phyloP scores from a whole-genome alignment of 2,329 filamentous ascomycete genomes.

The Chrysoporthe cubensis region DNA sequence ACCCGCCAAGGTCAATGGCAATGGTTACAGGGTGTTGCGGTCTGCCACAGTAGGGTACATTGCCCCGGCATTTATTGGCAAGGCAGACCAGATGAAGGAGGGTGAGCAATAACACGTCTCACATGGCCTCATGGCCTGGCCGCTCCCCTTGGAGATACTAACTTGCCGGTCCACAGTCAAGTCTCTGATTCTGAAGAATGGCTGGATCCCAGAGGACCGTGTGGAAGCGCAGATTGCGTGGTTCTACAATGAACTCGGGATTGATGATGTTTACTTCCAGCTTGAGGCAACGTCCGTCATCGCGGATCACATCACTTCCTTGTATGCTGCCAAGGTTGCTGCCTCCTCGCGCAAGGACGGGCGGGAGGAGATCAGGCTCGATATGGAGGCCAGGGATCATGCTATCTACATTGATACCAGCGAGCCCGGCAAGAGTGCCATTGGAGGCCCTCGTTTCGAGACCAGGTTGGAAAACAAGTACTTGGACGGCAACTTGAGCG shows the following conservation, averaged over 20 bases:
- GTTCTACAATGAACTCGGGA: conserved; percentile 98
- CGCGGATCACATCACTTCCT: conserved; percentile 89
- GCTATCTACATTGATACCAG: conserved; percentile 99
- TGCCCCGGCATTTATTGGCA: conserved; percentile 91
- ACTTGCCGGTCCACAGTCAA: conserved; percentile 62
- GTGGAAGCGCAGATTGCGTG: conserved; percentile 86
- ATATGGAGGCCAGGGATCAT: conserved; percentile 93
- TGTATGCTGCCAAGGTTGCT: conserved; percentile 96
- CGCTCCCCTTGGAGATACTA: conserved; percentile 15
- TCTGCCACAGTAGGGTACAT: conserved; percentile 94
- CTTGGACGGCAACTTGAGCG: conserved; percentile 75
- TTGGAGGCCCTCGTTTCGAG: conserved; percentile 88
- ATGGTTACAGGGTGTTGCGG: conserved; percentile 75
- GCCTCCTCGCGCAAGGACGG: conserved; percentile 93
- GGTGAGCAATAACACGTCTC: conserved; percentile 50
- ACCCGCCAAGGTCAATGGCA: conserved; percentile 53
- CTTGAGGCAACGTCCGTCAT: conserved; percentile 86
- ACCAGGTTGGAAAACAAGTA: conserved; percentile 94
- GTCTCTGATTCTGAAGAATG: conserved; percentile 75
- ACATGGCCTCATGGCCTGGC: neutral
- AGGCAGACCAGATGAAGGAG: conserved; percentile 85
- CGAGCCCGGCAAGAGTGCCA: conserved; percentile 77
- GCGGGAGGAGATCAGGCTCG: conserved; percentile 88
- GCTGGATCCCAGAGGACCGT: conserved; percentile 84
- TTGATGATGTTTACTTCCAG: conserved; percentile 98